Conservation (phyloP, 495 filamentous ascomycete genomes). For the Pyronema domesticum region DNA sequence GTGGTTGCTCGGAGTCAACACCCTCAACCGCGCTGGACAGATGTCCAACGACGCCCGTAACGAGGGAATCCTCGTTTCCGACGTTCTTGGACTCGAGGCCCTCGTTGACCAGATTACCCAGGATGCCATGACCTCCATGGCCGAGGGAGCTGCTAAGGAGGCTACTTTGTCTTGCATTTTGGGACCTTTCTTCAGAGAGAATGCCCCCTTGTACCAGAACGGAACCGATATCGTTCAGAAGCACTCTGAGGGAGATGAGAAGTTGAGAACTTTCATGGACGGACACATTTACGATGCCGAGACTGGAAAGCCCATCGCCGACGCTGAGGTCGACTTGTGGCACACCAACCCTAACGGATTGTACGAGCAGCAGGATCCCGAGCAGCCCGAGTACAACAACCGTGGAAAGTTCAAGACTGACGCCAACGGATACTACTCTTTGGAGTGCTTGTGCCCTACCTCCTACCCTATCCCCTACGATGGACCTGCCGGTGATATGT, state of each 20-base stretch:
- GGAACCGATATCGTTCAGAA: constrained; percentile 43
- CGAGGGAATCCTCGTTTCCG: constrained; percentile 53
- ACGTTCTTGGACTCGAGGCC: constrained; percentile 56
- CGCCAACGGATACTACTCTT: constrained; percentile 42
- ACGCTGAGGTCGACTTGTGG: constrained; percentile 58
- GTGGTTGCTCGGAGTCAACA: constrained; percentile 53
- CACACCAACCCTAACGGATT: constrained; percentile 58
- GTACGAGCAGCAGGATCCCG: constrained; percentile 61
- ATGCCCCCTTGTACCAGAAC: constrained; percentile 45
- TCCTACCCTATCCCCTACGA: constrained; percentile 56
- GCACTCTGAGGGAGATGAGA: constrained; percentile 36
- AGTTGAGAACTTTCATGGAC: constrained; percentile 34
- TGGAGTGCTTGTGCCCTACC: constrained; percentile 51
- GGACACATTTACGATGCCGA: constrained; percentile 41
- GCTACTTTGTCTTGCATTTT: constrained; percentile 56
- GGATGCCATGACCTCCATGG: constrained; percentile 32
- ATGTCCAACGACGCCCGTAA: constrained; percentile 56
- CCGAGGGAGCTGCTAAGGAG: constrained; percentile 31
- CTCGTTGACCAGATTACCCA: constrained; percentile 65
- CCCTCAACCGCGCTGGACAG: constrained; percentile 49
- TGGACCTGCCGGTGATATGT: constrained; percentile 37
- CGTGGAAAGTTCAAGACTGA: constrained; percentile 55
- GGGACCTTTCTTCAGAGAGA: constrained; percentile 58
- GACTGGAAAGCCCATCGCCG: constrained; percentile 41
- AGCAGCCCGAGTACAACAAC: constrained; percentile 56